Evolutionary conservation across 2,329 filamentous ascomycete genomes (phyloP).

Genomic region (Colletotrichum tropicicola): DNA sequence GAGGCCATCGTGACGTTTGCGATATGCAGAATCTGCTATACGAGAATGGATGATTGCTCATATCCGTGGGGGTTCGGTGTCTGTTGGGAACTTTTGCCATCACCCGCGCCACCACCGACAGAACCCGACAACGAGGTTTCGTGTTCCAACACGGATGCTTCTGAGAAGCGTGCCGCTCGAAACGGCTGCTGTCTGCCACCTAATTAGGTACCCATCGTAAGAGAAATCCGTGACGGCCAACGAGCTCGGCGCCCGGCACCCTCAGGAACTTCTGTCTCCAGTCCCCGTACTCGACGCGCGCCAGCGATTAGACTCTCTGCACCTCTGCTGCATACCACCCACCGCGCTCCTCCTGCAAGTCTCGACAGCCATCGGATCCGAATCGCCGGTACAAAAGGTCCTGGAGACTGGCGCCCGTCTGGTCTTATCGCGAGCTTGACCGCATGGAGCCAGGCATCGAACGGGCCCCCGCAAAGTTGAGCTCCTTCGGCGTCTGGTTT

Average conservation of each 20-base stretch:
- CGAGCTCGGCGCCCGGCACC: too few species aligned
- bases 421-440: not conserved
- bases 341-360: not conserved
- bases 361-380: not conserved
- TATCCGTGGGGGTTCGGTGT: not conserved
- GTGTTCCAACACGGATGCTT: not conserved
- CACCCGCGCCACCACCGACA: not conserved
- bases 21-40: not conserved
- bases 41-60: not conserved
- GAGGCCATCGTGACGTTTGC: not conserved
- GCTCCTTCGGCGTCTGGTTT: slow-evolving; percentile 30
- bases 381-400: not conserved
- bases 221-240: too few species aligned
- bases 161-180: not conserved
- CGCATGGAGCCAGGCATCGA: slow-evolving; percentile 17
- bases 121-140: too few species aligned
- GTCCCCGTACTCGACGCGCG: too few species aligned
- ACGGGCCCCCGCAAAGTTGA: slow-evolving; percentile 32
- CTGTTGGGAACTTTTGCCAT: not conserved
- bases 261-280: too few species aligned
- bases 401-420: not conserved
- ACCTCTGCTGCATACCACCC: not conserved
- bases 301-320: not conserved
- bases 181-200: not conserved
- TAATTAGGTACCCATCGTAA: too few species aligned